Conservation (phyloP, 352 stramenopile genomes). For the Pythium chondricola region DNA sequence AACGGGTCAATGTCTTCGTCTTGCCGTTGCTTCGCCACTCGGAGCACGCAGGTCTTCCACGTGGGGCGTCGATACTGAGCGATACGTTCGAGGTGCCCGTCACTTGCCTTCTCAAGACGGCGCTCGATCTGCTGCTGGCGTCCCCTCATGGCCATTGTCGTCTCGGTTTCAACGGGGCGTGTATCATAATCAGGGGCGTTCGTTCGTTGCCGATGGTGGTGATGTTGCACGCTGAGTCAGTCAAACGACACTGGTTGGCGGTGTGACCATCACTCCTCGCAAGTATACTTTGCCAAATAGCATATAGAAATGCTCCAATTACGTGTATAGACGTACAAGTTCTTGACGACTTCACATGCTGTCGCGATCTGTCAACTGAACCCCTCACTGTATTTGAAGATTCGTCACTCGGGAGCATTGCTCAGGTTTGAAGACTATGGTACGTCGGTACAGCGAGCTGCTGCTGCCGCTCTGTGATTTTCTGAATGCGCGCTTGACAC, state of each 20-base stretch:
- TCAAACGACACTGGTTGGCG: too few relatives aligned
- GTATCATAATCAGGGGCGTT: too few relatives aligned
- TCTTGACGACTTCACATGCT: too few relatives aligned
- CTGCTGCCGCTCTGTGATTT: constrained; percentile 79
- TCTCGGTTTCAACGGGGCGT: too few relatives aligned
- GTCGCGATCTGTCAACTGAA: too few relatives aligned
- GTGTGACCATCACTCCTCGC: too few relatives aligned
- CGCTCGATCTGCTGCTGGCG: not conserved
- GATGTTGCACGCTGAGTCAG: too few relatives aligned
- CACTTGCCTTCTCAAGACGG: constrained; percentile 14
- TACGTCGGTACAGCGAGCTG: constrained; percentile 50
- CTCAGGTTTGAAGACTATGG: constrained; percentile 25
- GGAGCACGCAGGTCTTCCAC: constrained; percentile 11
- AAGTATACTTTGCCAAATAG: too few relatives aligned
- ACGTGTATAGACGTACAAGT: too few relatives aligned
- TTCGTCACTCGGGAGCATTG: not conserved
- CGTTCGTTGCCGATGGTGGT: too few relatives aligned
- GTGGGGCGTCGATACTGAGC: constrained; percentile 11
- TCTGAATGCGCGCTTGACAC: constrained; percentile 82
- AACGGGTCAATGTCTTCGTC: constrained; percentile 3
- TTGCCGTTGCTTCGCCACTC: not conserved
- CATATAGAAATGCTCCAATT: too few relatives aligned
- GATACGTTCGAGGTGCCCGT: constrained; percentile 18
- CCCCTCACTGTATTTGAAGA: too few relatives aligned
- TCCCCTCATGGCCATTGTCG: not conserved